These are phyloP conservation scores for Teratosphaeria gauchensis DNA, from an alignment of 2,329 filamentous ascomycete species.

Conservation along the genomic window DNA sequence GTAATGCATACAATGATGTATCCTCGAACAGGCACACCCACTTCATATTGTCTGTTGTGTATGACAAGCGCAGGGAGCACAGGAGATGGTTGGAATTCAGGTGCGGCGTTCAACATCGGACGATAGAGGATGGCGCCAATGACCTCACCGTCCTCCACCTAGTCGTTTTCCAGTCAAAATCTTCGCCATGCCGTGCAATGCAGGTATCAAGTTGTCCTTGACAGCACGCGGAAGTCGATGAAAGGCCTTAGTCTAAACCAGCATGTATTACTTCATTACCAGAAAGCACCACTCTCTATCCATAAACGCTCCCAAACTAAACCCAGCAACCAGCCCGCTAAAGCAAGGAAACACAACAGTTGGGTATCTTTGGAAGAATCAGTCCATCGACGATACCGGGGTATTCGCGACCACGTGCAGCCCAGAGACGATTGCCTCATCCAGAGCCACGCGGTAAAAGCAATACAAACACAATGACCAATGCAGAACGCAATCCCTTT, in stretches of 20 bases:
- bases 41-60: too few species aligned
- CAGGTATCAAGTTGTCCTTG: too few species aligned
- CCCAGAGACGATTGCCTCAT: background rate
- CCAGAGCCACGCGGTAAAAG: background rate
- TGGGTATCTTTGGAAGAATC: slow-evolving; percentile 6
- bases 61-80: too few species aligned
- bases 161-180: too few species aligned
- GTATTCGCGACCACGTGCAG: slow-evolving; percentile 4
- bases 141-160: too few species aligned
- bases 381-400: slow-evolving; percentile 3
- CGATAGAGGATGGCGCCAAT: too few species aligned
- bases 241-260: background rate
- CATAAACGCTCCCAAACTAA: background rate
- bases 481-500: slow-evolving; percentile 3
- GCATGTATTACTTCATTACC: background rate
- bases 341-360: slow-evolving; percentile 1
- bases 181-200: too few species aligned
- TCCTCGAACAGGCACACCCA: too few species aligned
- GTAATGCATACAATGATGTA: too few species aligned
- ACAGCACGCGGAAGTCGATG: too few species aligned
- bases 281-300: background rate
- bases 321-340: background rate
- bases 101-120: too few species aligned
- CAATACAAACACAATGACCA: slow-evolving; percentile 2
- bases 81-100: too few species aligned